These are phyloP conservation scores for Huntiella bhutanensis DNA, from an alignment of 2,329 filamentous ascomycete species.

Conservation along the genomic window DNA sequence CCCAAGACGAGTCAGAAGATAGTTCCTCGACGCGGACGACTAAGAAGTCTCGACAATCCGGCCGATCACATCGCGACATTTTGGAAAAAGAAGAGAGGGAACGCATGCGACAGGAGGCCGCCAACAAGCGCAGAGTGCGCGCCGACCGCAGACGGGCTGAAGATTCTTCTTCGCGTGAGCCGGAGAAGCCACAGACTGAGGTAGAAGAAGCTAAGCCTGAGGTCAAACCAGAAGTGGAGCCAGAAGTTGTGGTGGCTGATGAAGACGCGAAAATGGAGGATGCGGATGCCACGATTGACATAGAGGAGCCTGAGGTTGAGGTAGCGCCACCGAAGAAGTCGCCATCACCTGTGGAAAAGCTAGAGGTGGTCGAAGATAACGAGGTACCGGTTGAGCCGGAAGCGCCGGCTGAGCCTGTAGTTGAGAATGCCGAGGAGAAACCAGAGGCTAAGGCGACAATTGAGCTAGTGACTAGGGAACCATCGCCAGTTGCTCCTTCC, in stretches of 20 bases:
- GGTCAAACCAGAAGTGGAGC: background rate
- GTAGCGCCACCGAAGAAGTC: background rate
- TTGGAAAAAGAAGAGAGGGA: constrained; percentile 59
- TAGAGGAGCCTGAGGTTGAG: background rate
- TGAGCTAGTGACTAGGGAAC: background rate
- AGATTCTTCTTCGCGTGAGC: constrained; percentile 31
- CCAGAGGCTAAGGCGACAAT: background rate
- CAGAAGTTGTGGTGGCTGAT: background rate
- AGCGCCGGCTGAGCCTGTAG: background rate
- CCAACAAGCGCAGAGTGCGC: constrained; percentile 62
- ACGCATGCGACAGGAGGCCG: constrained; percentile 51
- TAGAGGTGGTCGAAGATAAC: background rate
- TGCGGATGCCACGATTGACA: background rate
- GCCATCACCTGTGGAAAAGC: no score
- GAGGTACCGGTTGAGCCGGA: background rate
- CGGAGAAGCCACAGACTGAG: constrained; percentile 17
- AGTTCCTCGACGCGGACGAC: constrained; percentile 31
- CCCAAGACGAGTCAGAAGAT: constrained; percentile 53
- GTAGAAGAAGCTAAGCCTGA: constrained; percentile 11
- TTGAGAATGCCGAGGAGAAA: background rate
- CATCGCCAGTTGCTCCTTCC: background rate
- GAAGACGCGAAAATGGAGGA: background rate
- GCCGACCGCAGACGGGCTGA: constrained; percentile 66
- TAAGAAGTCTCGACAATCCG: constrained; percentile 41
- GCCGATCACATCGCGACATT: constrained; percentile 40